Evolutionary conservation across 352 stramenopile species (phyloP), one percentile per base, ranked within the genome.

Genomic region (Globisporangium recalcitrans): DNA sequence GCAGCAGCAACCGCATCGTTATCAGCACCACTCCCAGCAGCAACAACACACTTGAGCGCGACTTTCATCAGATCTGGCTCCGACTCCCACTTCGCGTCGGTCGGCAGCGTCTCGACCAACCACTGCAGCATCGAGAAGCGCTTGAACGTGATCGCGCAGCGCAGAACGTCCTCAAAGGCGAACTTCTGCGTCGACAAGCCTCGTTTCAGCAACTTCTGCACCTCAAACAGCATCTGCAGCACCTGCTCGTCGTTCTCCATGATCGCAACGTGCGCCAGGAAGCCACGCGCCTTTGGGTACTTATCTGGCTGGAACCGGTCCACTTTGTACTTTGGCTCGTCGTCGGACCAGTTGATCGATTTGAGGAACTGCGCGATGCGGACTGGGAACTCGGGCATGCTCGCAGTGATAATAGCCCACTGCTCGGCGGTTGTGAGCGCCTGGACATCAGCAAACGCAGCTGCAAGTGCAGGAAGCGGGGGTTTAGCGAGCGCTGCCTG

Each of bases 311-410:
- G 58, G 58, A 64, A 64, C 21, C 34, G 58, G 26, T 64, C 58
- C 11, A 64, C 58, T 8, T 64, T 58, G 58, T 64, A 64, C 21
- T 51, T 64, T 16, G 58, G 58, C 14, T 58, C 29, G 11, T 13
- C 27, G n/a, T 32, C 19, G 8, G n/a, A 32, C n/a, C 32, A 36
- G 21, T 59, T 32, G 6, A 44, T 21, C 10, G 31, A 13, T 1
- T 31, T 14, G 10, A 59, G 21, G 34, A 59, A 59, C n/a, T 48
- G 52, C 14, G n/a, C 31, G n/a, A 59, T 19, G 52, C 31, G 32
- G 16, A 34, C 29, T n/a, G 40, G 31, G 26, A 59, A 59, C n/a
- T 47, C 52, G 31, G 52, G 52, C 13, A 48, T 29, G 21, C 14
- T 6, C 11, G 52, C 52, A 29, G 11, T 13, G 11, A 59, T 44